Base-by-base conservation (phyloP, 768 basidiomycete species). In the Hygrophoropsis aurantiaca region DNA sequence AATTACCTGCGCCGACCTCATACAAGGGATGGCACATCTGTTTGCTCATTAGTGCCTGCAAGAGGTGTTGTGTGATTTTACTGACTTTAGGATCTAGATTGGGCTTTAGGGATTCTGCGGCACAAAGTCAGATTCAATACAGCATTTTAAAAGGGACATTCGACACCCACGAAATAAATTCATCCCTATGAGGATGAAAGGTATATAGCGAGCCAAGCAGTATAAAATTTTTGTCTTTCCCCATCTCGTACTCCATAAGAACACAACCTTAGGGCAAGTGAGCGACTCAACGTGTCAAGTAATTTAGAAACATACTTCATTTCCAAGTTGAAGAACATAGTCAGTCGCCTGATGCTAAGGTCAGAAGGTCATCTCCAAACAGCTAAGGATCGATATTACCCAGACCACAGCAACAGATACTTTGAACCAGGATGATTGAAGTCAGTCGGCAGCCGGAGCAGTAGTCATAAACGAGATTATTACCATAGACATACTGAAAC, bases 11-110 rank as follows among this genome's bases (percentile, higher is more conserved):
- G 23, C 44, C 34, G 16, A 45, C 16, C 11, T 34, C 44, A 25
- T 49, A 35, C 18, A 49, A n/a, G 7, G 30, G 26, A 21, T 24
- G 43, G 11, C 47, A 49, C 11, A 5, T 49, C 47, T 49, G 44
- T 11, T 32, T 26, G 27, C 13, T 13, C 27, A 30, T 30, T 13
- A 30, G 13, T 30, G 13, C 7, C 27, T 30, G 27, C 6, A 30
- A 6, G 27, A 30, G 7, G 13, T 6, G 27, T 30, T 13, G 27
- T 13, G 27, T n/a, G 27, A 30, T 6, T 30, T 7, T 46, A 43
- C 15, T 34, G 10, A 13, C 30, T 1, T 18, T 19, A 23, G 20
- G 20, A n/a, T 15, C 6, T 16, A 16, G 8, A n/a, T n/a, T 5
- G 24, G 25, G 8, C 24, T 3, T 46, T 24, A 38, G 27, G 35